Evolutionary conservation across 805 yeast genomes (phyloP).

Genomic region (Sugiyamaella chiloensis): DNA sequence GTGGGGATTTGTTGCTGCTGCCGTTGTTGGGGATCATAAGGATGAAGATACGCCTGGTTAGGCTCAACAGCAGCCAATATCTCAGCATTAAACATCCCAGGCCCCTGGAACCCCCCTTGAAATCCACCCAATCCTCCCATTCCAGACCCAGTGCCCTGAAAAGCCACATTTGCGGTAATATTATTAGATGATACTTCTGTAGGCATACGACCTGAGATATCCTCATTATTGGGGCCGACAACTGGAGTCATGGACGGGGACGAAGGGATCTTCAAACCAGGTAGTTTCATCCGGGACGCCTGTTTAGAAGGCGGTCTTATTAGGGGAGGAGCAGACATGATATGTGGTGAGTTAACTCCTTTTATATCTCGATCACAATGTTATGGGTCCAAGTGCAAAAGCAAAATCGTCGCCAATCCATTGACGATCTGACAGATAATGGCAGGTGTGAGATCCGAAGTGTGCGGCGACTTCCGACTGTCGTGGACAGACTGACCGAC

Average conservation of each 20-base stretch:
- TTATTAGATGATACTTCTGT: background rate
- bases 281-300: conserved; percentile 24
- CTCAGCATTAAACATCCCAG: conserved; percentile 25
- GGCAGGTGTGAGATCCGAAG: too few species aligned
- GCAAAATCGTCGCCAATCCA: conserved; percentile 6
- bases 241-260: conserved; percentile 15
- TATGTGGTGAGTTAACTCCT: background rate
- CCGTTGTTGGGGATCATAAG: background rate
- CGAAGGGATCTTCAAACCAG: conserved; percentile 24
- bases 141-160: conserved; percentile 4
- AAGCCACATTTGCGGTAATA: background rate
- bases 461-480: too few species aligned
- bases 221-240: conserved; percentile 8
- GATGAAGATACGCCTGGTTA: too few species aligned
- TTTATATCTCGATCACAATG: background rate
- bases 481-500: too few species aligned
- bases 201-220: background rate
- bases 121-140: too few species aligned
- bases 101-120: conserved; percentile 1
- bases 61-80: conserved; percentile 27
- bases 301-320: conserved; percentile 19
- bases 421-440: conserved; percentile 4
- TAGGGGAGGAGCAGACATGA: conserved; percentile 22
- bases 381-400: background rate
- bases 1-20: background rate